phyloP scores from a whole-genome alignment of 2,329 filamentous ascomycete genomes.

The Trichoderma sp. region DNA sequence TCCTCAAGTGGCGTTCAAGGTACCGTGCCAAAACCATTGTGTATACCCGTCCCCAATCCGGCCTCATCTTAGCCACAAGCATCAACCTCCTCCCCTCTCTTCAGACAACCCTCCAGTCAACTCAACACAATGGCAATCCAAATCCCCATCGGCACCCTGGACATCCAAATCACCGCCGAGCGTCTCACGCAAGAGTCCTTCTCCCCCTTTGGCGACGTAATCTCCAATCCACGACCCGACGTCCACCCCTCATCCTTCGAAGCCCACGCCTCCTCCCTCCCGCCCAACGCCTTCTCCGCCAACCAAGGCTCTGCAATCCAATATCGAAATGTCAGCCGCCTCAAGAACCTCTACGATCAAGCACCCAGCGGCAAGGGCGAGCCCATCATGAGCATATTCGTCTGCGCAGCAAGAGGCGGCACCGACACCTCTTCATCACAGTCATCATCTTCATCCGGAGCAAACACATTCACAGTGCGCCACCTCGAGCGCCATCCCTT shows the following conservation, averaged over 20 bases:
- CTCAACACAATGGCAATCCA: conserved; percentile 35
- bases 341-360: conserved; percentile 70
- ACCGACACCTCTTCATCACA: conserved; percentile 3
- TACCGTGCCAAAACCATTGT: neutral
- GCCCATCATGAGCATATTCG: conserved; percentile 84
- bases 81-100: neutral
- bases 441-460: conserved; percentile 26
- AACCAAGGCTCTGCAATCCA: conserved; percentile 92
- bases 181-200: conserved; percentile 73
- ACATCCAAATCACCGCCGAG: conserved; percentile 54
- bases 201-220: conserved; percentile 78
- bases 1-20: neutral
- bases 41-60: neutral
- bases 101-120: neutral
- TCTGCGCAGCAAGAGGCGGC: conserved; percentile 58
- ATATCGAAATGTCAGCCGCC: conserved; percentile 76
- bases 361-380: conserved; percentile 58
- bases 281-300: conserved; percentile 58
- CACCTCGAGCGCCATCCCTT: conserved; percentile 91
- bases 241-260: conserved; percentile 53
- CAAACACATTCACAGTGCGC: conserved; percentile 57
- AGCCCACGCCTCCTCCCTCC: conserved; percentile 43
- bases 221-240: conserved; percentile 69
- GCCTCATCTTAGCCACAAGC: neutral
- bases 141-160: conserved; percentile 33